These are phyloP conservation scores for Ettlia oleoabundans DNA, from an alignment of 139 green algal genomes.

Conservation along the genomic window DNA sequence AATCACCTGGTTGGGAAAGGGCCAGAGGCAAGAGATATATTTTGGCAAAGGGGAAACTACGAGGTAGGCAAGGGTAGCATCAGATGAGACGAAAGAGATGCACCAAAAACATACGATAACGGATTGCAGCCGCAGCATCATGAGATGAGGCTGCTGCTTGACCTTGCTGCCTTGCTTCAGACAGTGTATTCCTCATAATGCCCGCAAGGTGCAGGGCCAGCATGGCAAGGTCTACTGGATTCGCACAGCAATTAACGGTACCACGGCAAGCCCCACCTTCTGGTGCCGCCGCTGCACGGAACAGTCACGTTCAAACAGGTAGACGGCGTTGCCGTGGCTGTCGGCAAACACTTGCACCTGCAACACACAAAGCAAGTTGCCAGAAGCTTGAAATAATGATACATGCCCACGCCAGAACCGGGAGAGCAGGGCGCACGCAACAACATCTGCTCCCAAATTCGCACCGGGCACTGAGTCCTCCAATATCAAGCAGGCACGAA, in stretches of 20 bases:
- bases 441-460: not conserved
- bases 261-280: constrained; percentile 43
- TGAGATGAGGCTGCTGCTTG: not conserved
- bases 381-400: too few species aligned
- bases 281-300: constrained; percentile 87
- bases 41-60: not conserved
- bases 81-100: too few species aligned
- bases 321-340: constrained; percentile 69
- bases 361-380: too few species aligned
- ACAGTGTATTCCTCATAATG: too few species aligned
- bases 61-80: too few species aligned
- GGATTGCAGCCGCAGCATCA: not conserved
- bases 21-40: not conserved
- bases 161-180: too few species aligned
- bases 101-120: not conserved
- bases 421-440: not conserved
- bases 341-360: constrained; percentile 79
- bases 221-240: too few species aligned
- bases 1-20: constrained; percentile 63
- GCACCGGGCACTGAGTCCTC: too few species aligned
- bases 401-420: too few species aligned
- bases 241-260: too few species aligned
- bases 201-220: too few species aligned
- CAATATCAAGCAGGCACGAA: too few species aligned
- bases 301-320: constrained; percentile 90